These are phyloP conservation scores for Stenogyne calaminthoides DNA, from an alignment of 305 asterid genomes.

Conservation along the genomic window DNA sequence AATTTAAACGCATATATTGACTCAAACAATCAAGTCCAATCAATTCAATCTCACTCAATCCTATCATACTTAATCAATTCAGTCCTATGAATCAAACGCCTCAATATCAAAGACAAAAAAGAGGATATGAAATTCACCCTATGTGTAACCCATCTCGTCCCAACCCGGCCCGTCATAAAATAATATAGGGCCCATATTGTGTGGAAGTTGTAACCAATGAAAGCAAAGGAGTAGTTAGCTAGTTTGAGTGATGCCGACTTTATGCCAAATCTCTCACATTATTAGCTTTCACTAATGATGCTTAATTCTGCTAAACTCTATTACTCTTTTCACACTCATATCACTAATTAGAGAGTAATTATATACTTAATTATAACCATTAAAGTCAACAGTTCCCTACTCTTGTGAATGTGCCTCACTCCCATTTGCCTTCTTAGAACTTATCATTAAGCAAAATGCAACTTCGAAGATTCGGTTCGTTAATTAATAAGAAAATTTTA, in stretches of 20 bases:
- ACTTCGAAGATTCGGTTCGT: too few species aligned
- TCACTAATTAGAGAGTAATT: conserved; percentile 8
- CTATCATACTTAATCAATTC: too few species aligned
- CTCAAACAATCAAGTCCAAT: too few species aligned
- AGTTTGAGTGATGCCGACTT: conserved; percentile 25
- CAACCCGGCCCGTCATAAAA: background rate
- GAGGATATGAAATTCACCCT: too few species aligned
- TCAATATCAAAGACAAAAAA: too few species aligned
- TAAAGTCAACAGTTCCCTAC: background rate
- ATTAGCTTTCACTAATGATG: conserved; percentile 15
- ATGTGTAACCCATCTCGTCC: too few species aligned
- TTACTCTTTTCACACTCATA: background rate
- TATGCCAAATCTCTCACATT: conserved; percentile 27
- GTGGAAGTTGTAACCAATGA: conserved; percentile 1
- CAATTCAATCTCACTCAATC: too few species aligned
- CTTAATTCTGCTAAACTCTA: conserved; percentile 9
- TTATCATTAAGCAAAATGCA: background rate
- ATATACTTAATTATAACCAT: background rate
- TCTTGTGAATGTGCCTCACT: background rate
- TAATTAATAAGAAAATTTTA: too few species aligned
- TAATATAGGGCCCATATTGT: background rate
- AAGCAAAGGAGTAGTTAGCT: conserved; percentile 22
- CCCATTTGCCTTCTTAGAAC: background rate
- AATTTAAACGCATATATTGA: too few species aligned
- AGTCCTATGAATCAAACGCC: too few species aligned